These are phyloP conservation scores for Neoboletus subvelutipes DNA, from an alignment of 768 basidiomycete species.

Conservation along the genomic window DNA sequence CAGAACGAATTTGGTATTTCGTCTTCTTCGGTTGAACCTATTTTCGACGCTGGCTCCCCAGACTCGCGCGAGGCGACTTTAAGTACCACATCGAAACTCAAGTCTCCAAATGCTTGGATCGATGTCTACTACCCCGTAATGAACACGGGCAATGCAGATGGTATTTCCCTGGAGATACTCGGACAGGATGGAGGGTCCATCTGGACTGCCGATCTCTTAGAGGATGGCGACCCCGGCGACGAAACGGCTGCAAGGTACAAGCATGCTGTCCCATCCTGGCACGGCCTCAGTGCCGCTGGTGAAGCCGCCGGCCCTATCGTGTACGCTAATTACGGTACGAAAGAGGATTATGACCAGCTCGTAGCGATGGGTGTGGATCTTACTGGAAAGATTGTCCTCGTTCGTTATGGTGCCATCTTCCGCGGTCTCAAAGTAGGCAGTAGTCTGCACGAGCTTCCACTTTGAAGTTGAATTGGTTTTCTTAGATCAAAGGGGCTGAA, in stretches of 20 bases:
- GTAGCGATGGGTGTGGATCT: constrained; percentile 64
- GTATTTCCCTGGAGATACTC: constrained; percentile 66
- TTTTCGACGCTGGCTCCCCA: constrained; percentile 69
- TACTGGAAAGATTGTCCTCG: constrained; percentile 74
- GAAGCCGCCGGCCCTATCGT: constrained; percentile 68
- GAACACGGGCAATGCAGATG: constrained; percentile 63
- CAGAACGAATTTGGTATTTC: constrained; percentile 60
- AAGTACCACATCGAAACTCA: constrained; percentile 44
- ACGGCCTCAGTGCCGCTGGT: constrained; percentile 78
- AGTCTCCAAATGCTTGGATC: constrained; percentile 70
- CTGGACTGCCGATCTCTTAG: constrained; percentile 74
- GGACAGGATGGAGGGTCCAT: constrained; percentile 49
- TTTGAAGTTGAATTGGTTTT: constrained; percentile 9
- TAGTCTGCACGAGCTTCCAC: constrained; percentile 1
- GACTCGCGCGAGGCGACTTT: constrained; percentile 70
- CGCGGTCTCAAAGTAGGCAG: constrained; percentile 76
- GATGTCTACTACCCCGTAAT: constrained; percentile 87
- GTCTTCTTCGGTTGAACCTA: constrained; percentile 42
- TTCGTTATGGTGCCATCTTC: constrained; percentile 74
- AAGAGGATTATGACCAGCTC: constrained; percentile 68
- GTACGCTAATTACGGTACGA: constrained; percentile 79
- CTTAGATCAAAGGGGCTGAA: constrained; percentile 76
- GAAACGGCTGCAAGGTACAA: constrained; percentile 66
- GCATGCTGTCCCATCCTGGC: constrained; percentile 77
- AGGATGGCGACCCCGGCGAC: constrained; percentile 70